Evolutionary conservation across 2,329 filamentous ascomycete species (phyloP).

Genomic region (Colletotrichum zoysiae): DNA sequence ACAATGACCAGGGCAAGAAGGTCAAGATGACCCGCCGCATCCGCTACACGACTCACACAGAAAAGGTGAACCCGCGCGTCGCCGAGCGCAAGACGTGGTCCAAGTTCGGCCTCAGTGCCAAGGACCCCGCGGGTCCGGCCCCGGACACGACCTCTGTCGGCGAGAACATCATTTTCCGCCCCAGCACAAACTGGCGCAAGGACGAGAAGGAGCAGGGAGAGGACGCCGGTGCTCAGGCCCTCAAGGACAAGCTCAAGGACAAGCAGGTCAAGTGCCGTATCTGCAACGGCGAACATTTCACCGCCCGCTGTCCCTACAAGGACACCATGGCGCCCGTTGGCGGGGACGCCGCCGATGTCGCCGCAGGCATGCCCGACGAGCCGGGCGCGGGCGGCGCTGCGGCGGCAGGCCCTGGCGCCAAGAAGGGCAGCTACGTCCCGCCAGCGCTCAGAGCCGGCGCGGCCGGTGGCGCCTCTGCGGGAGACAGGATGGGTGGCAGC

Average conservation of each 20-base stretch:
- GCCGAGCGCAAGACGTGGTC: conserved; percentile 93
- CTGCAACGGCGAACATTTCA: conserved; percentile 99
- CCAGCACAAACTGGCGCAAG: conserved; percentile 92
- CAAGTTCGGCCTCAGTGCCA: conserved; percentile 93
- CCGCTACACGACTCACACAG: conserved; percentile 90
- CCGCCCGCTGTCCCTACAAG: conserved; percentile 98
- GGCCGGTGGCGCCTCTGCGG: conserved; percentile 66
- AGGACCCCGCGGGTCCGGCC: conserved; percentile 85
- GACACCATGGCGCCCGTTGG: conserved; percentile 96
- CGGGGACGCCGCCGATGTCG: conserved; percentile 67
- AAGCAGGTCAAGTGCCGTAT: conserved; percentile 99
- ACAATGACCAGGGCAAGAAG: conserved; percentile 94
- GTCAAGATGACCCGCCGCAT: conserved; percentile 98
- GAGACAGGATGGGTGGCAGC: conserved; percentile 85
- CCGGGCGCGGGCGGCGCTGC: conserved; percentile 55
- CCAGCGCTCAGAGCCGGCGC: conserved; percentile 86
- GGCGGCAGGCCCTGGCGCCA: conserved; percentile 64
- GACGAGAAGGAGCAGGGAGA: conserved; percentile 85
- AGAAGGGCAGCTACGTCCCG: conserved; percentile 91
- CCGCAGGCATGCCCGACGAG: conserved; percentile 67
- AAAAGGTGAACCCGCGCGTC: conserved; percentile 95
- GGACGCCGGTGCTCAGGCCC: conserved; percentile 77
- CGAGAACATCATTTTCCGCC: conserved; percentile 98
- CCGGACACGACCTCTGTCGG: conserved; percentile 92
- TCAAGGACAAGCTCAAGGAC: conserved; percentile 91